Percentiles rank a stretch among this genome's conserved stretches.
Evolutionary conservation across 2,329 filamentous ascomycete genomes (phyloP).

Genomic region (Phialophora chinensis): DNA sequence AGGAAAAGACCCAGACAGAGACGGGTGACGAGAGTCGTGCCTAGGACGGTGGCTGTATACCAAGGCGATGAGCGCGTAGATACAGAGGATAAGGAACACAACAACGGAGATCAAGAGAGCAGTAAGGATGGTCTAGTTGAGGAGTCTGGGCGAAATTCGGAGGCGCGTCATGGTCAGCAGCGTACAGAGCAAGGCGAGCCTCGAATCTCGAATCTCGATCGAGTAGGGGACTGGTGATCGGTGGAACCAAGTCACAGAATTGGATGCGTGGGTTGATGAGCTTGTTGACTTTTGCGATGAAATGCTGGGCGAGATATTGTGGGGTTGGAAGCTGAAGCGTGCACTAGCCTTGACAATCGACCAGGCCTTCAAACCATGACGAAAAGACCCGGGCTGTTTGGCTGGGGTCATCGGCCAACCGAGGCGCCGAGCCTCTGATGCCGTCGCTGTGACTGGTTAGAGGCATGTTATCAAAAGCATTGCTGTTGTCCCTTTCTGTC

Average conservation of each 20-base stretch:
- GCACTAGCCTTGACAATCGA: slow-evolving; percentile 8
- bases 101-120: neutral
- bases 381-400: neutral
- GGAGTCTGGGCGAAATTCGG: slow-evolving; percentile 22
- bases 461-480: slow-evolving; percentile 18
- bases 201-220: slow-evolving; percentile 28
- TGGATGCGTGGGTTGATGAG: slow-evolving; percentile 14
- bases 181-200: slow-evolving; percentile 7
- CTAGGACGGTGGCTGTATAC: neutral
- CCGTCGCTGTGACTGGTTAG: slow-evolving; percentile 14
- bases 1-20: neutral
- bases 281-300: slow-evolving; percentile 8
- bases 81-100: slow-evolving; percentile 8
- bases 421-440: neutral
- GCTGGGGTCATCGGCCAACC: neutral
- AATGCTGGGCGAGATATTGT: slow-evolving; percentile 14
- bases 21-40: neutral
- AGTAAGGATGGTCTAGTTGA: slow-evolving; percentile 8
- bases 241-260: slow-evolving; percentile 25
- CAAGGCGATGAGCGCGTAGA: slow-evolving; percentile 8
- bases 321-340: slow-evolving; percentile 14
- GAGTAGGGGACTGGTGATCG: slow-evolving; percentile 32
- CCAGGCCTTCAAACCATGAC: slow-evolving; percentile 3
- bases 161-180: slow-evolving; percentile 27
- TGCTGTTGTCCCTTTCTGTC: slow-evolving; percentile 1